Conservation (phyloP, 306 rosid genomes). For the Cucumis sativus region DNA sequence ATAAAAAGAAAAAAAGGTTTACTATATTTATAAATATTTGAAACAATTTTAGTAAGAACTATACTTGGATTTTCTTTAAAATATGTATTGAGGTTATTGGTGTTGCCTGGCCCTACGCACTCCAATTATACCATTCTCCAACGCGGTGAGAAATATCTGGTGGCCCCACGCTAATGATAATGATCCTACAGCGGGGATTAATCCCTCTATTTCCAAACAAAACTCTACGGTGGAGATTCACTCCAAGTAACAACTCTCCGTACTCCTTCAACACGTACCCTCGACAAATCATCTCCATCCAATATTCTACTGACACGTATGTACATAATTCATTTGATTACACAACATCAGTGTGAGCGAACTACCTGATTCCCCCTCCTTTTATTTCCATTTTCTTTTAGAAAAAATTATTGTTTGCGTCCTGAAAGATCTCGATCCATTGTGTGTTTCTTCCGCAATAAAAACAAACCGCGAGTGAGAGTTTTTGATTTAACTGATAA, state of each 20-base stretch:
- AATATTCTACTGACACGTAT: neutral
- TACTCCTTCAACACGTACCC: neutral
- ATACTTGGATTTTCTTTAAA: too few relatives aligned
- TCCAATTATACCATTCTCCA: neutral
- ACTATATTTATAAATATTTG: too few relatives aligned
- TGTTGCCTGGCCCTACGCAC: neutral
- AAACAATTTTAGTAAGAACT: too few relatives aligned
- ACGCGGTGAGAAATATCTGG: neutral
- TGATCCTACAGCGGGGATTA: neutral
- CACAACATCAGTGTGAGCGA: neutral
- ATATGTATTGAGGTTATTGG: neutral
- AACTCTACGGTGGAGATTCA: neutral
- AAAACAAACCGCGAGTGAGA: neutral
- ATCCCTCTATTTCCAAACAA: too few relatives aligned
- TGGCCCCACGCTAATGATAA: neutral
- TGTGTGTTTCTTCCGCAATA: neutral
- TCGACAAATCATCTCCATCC: neutral
- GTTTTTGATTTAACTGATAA: neutral
- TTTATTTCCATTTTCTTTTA: too few relatives aligned
- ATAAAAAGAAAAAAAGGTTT: too few relatives aligned
- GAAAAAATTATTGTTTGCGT: neutral
- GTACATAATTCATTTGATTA: neutral
- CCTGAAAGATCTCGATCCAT: neutral
- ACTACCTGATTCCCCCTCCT: neutral
- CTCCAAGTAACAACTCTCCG: neutral